Evolutionary conservation across 352 stramenopile genomes (phyloP).

Genomic region (Phytophthora multivora): DNA sequence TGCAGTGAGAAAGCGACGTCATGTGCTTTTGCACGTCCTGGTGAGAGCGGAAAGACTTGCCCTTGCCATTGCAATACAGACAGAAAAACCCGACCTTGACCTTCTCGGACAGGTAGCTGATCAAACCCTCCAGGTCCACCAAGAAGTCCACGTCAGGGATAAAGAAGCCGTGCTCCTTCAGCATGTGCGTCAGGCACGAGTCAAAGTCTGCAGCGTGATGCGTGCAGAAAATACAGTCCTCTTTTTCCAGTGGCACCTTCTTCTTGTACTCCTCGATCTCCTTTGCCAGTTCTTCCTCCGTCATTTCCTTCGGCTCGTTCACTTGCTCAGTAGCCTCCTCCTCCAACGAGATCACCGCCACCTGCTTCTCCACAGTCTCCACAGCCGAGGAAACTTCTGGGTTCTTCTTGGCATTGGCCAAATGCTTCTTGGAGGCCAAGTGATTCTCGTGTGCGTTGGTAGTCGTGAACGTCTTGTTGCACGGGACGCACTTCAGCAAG

Average conservation of each 20-base stretch:
- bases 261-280: conserved; percentile 84
- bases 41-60: conserved; percentile 88
- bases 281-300: conserved; percentile 60
- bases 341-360: conserved; percentile 51
- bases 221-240: conserved; percentile 87
- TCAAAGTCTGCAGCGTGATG: conserved; percentile 69
- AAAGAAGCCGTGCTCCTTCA: conserved; percentile 95
- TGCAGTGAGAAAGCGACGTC: conserved; percentile 91
- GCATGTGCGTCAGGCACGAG: conserved; percentile 89
- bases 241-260: conserved; percentile 68
- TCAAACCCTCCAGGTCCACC: conserved; percentile 87
- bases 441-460: conserved; percentile 87
- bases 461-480: conserved; percentile 86
- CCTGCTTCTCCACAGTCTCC: conserved; percentile 72
- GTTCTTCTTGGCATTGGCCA: conserved; percentile 80
- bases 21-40: conserved; percentile 96
- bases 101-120: conserved; percentile 96
- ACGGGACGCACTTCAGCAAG: conserved; percentile 83
- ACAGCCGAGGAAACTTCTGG: conserved; percentile 46
- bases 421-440: conserved; percentile 85
- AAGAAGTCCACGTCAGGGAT: conserved; percentile 95
- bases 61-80: conserved; percentile 94
- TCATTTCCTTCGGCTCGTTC: conserved; percentile 39
- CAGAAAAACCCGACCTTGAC: conserved; percentile 95
- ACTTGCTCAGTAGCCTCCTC: conserved; percentile 2